Evolutionary conservation across 1,284 basidiomycete species (phyloP), one percentile per base, ranked within the genome.

Genomic region (Tilletia walkeri): DNA sequence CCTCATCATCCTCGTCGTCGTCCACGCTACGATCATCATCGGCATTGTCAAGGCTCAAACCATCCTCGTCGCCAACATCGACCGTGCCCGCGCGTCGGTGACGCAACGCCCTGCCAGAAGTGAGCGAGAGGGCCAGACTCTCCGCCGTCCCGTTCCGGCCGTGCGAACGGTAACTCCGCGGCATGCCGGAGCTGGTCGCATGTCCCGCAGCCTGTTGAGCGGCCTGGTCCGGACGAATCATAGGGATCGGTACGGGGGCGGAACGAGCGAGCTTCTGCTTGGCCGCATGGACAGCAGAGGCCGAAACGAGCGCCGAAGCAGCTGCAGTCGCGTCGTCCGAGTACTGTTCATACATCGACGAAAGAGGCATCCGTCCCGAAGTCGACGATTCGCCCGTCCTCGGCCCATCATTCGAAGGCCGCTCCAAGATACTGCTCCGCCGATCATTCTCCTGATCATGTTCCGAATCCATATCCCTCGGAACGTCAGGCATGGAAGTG

Each of bases 1-100:
- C 78, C 4, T 79, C 78, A 24, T 78, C 77, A 9, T 73, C 73
- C 7, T 70, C 76, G 16, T 67, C 49, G 38, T 65, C 69, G 50
- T 66, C 69, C 14, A 2, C 66, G 41, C 34, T 34, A 36, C n/a
- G 20, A n/a, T 34, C 45, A 9, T 36, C 36, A 30, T 65, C 61
- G 4, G 30, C 30, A 45, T 50, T 9, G 38, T 39, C 49, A 20
- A 47, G 30, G 24, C 65, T 34, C 24, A 30, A 30, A 30, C 24
- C 30, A 5, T 61, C 56, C 56, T 61, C 56, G 14, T 61, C 56
- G 38, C 34, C 59, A 41, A 63, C 36, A 16, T 63, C 59, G 36
- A 63, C 34, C 34, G 59, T 63, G 36, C 59, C n/a, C 18, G 59
- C 59, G 18, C 59, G 59, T 16, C 59, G 59, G 18, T 63, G 59